Evolutionary conservation across 768 basidiomycete genomes (phyloP), one percentile per base, ranked within the genome.

Genomic region (Scleroderma bovista): DNA sequence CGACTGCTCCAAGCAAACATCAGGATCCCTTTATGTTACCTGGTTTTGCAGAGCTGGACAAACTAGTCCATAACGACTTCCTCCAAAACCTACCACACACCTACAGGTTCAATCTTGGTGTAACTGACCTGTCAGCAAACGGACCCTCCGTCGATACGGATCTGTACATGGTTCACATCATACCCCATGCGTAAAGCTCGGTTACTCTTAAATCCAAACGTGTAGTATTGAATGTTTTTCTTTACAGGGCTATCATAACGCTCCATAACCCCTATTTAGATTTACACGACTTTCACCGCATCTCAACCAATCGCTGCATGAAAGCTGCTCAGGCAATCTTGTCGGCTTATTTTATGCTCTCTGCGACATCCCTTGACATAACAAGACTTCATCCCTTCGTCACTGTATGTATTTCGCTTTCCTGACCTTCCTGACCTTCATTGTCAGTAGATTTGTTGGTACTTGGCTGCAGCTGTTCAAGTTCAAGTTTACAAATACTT

Each of bases 401-500:
- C 19, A 83, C 84, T 56, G 89, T 90, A 57, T 49, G 87, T 62
- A 26, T 45, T 17, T 57, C 46, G 19, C 45, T 29, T 41, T 50
- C 15, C 19, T 48, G 29, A n/a, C 2, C n/a, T 22, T 16, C 56
- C 44, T 55, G 57, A 47, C 33, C 2, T 20, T 50, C 47, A 54
- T 65, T 41, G 45, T 59, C 38, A 42, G 23, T 52, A 89, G 87
- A 91, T 92, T 41, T 90, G 88, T 64, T 93, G 89, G 89, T 92
- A 93, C 66, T 79, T 93, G 15, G 90, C 89, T 7, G 89, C 90
- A 13, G 88, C 88, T 5, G 86, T 92, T 4, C 84, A 90, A 61
- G 81, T 92, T 42, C 88, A 92, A 57, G 72, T 88, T 34, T 93
- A 89, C 76, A 89, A 88, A 61, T 83, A 88, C 60, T 86, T 83